Evolutionary conservation across 2,329 filamentous ascomycete genomes (phyloP).

Genomic region (Cladosporium sp.): DNA sequence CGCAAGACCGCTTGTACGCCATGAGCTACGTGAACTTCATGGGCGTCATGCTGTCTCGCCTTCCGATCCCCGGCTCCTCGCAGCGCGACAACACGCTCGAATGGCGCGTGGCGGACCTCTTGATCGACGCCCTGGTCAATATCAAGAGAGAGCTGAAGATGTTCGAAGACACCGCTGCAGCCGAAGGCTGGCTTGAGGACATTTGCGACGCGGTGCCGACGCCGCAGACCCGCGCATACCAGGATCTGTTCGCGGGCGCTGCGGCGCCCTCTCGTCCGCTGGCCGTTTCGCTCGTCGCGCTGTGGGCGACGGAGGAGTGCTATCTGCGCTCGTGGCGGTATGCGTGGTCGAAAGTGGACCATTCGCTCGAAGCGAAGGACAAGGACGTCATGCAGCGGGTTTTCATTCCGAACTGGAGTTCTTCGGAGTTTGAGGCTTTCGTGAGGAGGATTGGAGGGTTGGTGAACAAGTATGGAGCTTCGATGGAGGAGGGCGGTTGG

Average conservation of each 20-base stretch:
- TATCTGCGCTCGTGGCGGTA: conserved; percentile 46
- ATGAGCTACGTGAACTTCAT: conserved; percentile 65
- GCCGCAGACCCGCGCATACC: conserved; percentile 40
- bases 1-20: conserved; percentile 67
- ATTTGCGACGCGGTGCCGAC: conserved; percentile 38
- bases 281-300: conserved; percentile 63
- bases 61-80: conserved; percentile 48
- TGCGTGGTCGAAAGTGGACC: conserved; percentile 32
- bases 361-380: conserved; percentile 23
- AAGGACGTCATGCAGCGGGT: conserved; percentile 44
- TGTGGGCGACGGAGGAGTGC: conserved; percentile 68
- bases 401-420: conserved; percentile 49
- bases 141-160: conserved; percentile 62
- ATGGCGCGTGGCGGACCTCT: conserved; percentile 55
- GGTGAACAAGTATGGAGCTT: conserved; percentile 43
- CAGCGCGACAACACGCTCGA: conserved; percentile 44
- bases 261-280: conserved; percentile 47
- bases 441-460: conserved; percentile 42
- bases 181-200: conserved; percentile 38
- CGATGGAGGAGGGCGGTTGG: conserved; percentile 35
- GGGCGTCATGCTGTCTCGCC: conserved; percentile 57
- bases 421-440: conserved; percentile 44
- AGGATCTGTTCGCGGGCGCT: conserved; percentile 55
- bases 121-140: conserved; percentile 60
- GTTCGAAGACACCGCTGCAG: conserved; percentile 58